Evolutionary conservation across 768 basidiomycete genomes (phyloP), one percentile per base, ranked within the genome.

Genomic region (Dioszegia crocea): DNA sequence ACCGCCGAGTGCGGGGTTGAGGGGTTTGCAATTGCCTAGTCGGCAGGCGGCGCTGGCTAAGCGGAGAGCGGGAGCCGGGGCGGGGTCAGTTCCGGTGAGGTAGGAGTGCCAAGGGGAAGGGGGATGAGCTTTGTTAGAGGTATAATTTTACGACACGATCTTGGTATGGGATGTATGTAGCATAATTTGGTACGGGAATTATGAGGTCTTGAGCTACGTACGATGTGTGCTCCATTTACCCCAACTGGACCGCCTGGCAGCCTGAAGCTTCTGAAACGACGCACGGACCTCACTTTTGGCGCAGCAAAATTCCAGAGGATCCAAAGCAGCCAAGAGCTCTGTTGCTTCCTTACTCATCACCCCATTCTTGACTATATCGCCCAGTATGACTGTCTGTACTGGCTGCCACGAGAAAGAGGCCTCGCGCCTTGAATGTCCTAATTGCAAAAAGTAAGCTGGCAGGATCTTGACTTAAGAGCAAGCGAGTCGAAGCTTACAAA

Each of bases 341-440:
- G 29, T 49, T 49, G 16, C n/a, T 46, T n/a, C 45, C 45, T 6
- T 48, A 48, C 47, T 29, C 24, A 4, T 30, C 47, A 48, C n/a
- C 27, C n/a, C 40, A 8, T 8, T 43, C 40, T 19, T 47, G n/a
- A 4, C 45, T 36, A 38, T 30, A 49, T 39, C 50, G 4, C 10
- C 2, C 46, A 57, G 8, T 38, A 74, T 71, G 73, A 59, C 65
- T 31, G 71, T 64, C 43, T 77, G 76, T 47, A 64, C 71, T 36
- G 76, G 76, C 24, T 77, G 76, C 60, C 64, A 89, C 60, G 89
- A 88, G 38, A 87, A 90, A 66, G 91, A 91, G 2, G 84, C 86
- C 3, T 91, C 91, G 24, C 82, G 84, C 24, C 81, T 97, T 12
- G 92, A 96, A 78, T 97, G 93, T 68, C 93, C 93, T 0, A 89